Conservation (phyloP, 2,329 filamentous ascomycete species). For the Pseudogymnoascus sp. region DNA sequence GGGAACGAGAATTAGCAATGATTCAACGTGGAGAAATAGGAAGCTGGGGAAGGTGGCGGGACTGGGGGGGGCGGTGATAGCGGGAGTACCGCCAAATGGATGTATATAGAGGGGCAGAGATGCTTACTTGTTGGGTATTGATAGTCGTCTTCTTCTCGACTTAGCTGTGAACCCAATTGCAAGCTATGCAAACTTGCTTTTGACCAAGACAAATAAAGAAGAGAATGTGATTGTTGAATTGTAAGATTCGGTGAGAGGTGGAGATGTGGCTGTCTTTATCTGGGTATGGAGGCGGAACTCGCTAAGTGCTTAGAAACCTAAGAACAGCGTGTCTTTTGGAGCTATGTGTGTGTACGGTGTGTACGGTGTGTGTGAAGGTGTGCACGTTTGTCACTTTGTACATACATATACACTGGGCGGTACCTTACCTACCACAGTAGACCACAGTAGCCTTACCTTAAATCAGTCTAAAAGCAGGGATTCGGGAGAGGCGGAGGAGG, state of each 20-base stretch:
- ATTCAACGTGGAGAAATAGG: neutral
- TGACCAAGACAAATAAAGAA: constrained; percentile 8
- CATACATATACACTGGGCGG: neutral
- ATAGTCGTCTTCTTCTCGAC: constrained; percentile 3
- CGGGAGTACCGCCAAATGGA: neutral
- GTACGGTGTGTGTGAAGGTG: neutral
- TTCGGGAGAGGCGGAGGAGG: neutral
- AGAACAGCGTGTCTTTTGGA: constrained; percentile 11
- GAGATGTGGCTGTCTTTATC: constrained; percentile 8
- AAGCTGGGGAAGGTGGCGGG: neutral
- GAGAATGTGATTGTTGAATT: constrained; percentile 1
- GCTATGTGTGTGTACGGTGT: neutral
- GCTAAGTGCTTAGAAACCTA: constrained; percentile 10
- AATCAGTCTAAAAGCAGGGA: neutral
- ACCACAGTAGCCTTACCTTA: constrained; percentile 8
- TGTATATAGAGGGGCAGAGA: neutral
- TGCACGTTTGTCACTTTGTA: constrained; percentile 8
- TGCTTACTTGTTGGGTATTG: neutral
- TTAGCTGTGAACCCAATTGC: constrained; percentile 6
- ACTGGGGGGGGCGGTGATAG: constrained; percentile 1
- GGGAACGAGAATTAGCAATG: neutral
- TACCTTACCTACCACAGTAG: constrained; percentile 3
- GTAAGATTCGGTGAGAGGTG: neutral
- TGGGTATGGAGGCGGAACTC: neutral
- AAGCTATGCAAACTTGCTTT: constrained; percentile 8